Evolutionary conservation across 768 basidiomycete genomes (phyloP).

Genomic region (Fistulinella prunicolor): DNA sequence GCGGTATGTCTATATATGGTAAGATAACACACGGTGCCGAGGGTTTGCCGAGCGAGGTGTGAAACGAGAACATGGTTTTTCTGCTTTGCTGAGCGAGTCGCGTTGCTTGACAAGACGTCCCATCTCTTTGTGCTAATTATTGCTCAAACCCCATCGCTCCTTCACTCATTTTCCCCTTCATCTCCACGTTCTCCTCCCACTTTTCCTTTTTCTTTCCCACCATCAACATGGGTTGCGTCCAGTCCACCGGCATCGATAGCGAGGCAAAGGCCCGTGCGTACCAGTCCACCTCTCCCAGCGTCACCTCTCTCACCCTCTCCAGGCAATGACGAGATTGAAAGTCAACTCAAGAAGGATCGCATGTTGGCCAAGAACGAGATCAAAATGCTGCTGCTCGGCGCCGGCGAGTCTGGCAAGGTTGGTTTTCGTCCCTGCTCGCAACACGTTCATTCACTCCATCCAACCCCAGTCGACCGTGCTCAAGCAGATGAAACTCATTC

Average conservation of each 20-base stretch:
- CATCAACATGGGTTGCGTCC: conserved; percentile 65
- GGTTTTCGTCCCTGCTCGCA: conserved; percentile 11
- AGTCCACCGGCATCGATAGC: conserved; percentile 67
- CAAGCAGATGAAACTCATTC: conserved; percentile 97
- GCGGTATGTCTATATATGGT: conserved; percentile 12
- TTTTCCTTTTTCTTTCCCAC: conserved; percentile 4
- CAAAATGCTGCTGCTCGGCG: conserved; percentile 93
- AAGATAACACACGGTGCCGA: conserved; percentile 15
- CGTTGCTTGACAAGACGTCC: conserved; percentile 3
- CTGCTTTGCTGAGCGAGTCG: conserved; percentile 4
- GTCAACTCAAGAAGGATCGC: conserved; percentile 83
- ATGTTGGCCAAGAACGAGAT: conserved; percentile 92
- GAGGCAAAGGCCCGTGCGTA: conserved; percentile 81
- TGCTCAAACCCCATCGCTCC: conserved; percentile 22
- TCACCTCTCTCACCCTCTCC: not conserved
- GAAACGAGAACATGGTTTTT: conserved; percentile 14
- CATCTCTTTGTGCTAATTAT: conserved; percentile 29
- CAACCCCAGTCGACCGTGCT: conserved; percentile 78
- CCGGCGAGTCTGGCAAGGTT: conserved; percentile 96
- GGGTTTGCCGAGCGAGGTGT: conserved; percentile 16
- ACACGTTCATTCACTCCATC: not conserved
- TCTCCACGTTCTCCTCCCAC: conserved; percentile 6
- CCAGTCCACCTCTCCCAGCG: not conserved
- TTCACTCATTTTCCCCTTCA: conserved; percentile 15
- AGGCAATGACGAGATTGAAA: conserved; percentile 95